Percentiles rank a stretch among this genome's conserved stretches.
phyloP scores from a whole-genome alignment of 345 rosid genomes.

The Noccaea bulbosa region DNA sequence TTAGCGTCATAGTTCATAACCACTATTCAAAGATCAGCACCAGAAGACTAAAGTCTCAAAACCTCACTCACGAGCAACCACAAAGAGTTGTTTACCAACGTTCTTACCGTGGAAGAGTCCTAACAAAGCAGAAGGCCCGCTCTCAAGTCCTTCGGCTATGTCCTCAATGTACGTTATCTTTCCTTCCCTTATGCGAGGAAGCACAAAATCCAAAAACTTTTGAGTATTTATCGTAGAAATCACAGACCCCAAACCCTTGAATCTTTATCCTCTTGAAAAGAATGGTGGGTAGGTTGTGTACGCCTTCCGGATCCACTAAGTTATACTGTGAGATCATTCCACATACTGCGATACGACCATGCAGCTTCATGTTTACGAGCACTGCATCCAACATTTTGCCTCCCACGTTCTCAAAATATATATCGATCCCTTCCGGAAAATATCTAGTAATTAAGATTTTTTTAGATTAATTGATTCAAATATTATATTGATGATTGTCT shows the following conservation, averaged over 20 bases:
- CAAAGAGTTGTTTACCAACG: conserved; percentile 34
- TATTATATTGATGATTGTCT: neutral
- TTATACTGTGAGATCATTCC: conserved; percentile 60
- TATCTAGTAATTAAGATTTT: conserved; percentile 39
- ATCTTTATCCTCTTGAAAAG: conserved; percentile 43
- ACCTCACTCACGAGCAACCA: conserved; percentile 35
- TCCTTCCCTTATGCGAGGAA: conserved; percentile 48
- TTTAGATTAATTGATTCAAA: neutral
- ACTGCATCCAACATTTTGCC: conserved; percentile 73
- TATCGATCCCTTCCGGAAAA: conserved; percentile 66
- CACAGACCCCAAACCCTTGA: conserved; percentile 46
- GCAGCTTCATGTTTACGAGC: conserved; percentile 55
- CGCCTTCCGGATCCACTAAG: conserved; percentile 42
- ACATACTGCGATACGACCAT: conserved; percentile 59
- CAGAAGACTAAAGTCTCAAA: neutral
- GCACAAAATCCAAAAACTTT: conserved; percentile 49
- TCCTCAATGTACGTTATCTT: conserved; percentile 55
- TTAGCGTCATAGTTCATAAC: too few species aligned
- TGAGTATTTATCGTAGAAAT: conserved; percentile 44
- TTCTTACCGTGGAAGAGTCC: conserved; percentile 38
- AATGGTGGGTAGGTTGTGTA: conserved; percentile 39
- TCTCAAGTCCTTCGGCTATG: conserved; percentile 54
- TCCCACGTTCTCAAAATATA: conserved; percentile 69
- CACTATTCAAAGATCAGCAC: neutral
- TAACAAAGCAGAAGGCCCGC: conserved; percentile 33